Base-by-base conservation (phyloP, 2,329 filamentous ascomycete genomes). In the Hypoxylon sp. region DNA sequence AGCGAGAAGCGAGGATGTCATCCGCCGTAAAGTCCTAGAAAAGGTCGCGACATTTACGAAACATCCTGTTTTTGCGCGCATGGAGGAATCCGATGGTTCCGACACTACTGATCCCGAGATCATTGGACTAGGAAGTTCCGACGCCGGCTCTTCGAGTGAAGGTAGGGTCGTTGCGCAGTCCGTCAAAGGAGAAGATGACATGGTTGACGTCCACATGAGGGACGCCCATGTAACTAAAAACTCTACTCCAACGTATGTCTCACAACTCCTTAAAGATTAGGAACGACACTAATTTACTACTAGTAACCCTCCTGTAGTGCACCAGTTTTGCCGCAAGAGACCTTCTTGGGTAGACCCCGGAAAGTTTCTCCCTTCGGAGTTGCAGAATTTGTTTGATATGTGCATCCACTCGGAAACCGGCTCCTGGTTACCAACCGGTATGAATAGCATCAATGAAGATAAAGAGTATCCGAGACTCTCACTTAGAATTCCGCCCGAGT, bases 151-250 rank as follows among this genome's bases (percentile, higher is more conserved):
- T 3, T 89, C 89, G 3, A 87, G 86, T 9, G 91, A 92, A 70
- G 84, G 87, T 21, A 91, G 91, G 75, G 85, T 97, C 50, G 87
- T 91, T 63, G 91, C 93, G 48, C 87, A 89, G 28, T 97, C 94
- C 2, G 87, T 97, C 1, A 91, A 94, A 77, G 92, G 93, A 9
- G 95, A 98, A 78, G 94, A 98, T 67, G 93, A 93, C 67, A 89
- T 98, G 75, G 92, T 98, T 5, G 93, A 98, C 76, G 90, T 99
- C 14, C 92, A 92, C 0, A 94, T 98, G 90, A 90, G 89, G 58
- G 91, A 93, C 73, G 82, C 82, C 2, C 76, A 76, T 14, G 82
- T 85, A 63, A 70, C 72, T 23, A 77, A 78, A 45, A 76, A 75
- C 58, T 69, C 36, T 13, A 59, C 67, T 62, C 68, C 78, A 50